A percentile compares a stretch with the other conserved stretches of the same genome.
Evolutionary conservation across 2,329 filamentous ascomycete species (phyloP).

Genomic region (Ceratocystis lukuohia): DNA sequence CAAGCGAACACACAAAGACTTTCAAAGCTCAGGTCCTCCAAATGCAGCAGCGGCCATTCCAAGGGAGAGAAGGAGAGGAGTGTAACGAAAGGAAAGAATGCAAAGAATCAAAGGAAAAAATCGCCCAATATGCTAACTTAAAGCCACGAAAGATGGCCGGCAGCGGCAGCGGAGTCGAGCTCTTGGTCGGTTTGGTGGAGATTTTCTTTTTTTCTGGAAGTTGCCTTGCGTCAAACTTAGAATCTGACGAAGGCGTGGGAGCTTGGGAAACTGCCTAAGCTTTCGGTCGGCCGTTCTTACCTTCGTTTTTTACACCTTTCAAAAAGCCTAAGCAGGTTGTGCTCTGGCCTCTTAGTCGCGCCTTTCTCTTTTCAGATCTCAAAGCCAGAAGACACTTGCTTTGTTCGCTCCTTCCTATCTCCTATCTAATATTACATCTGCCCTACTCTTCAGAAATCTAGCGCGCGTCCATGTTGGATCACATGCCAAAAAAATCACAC

Average conservation of each 20-base stretch:
- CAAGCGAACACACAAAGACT: neutral
- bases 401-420: neutral
- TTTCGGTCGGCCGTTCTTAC: neutral
- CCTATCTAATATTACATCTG: neutral
- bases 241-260: neutral
- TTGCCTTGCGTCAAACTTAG: neutral
- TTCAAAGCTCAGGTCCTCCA: neutral
- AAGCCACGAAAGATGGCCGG: neutral
- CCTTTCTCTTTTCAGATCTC: neutral
- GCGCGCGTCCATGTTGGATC: slow-evolving; percentile 3
- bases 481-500: slow-evolving; percentile 7
- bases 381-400: neutral
- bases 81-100: neutral
- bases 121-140: neutral
- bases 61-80: neutral
- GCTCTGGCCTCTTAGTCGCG: neutral
- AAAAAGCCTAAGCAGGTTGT: neutral
- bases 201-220: neutral
- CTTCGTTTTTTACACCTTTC: neutral
- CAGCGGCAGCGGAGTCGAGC: neutral
- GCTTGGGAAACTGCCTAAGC: neutral
- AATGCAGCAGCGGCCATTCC: neutral
- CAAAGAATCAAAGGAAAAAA: neutral
- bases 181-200: neutral
- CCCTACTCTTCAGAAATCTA: neutral